phyloP scores from a whole-genome alignment of 2,329 filamentous ascomycete species.

The Botryotinia convoluta region DNA sequence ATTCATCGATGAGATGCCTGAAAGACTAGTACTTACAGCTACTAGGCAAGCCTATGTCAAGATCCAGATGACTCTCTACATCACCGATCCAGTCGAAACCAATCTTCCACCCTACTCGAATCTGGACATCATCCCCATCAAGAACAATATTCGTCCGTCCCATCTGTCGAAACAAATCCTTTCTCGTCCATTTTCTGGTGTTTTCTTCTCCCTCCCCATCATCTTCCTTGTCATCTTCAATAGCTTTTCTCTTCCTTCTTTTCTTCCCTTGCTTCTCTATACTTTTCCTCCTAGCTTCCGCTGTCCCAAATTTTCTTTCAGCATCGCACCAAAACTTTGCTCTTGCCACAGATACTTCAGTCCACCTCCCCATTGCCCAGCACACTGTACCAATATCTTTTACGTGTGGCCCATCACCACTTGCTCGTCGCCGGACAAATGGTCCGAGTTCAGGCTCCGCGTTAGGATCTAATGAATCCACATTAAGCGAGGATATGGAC shows the following conservation, averaged over 20 bases:
- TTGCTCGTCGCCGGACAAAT: conserved; percentile 42
- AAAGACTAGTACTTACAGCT: conserved; percentile 54
- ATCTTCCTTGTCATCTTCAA: conserved; percentile 38
- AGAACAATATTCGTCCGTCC: conserved; percentile 48
- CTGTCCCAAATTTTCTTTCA: conserved; percentile 46
- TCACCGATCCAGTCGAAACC: conserved; percentile 72
- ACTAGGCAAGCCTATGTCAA: conserved; percentile 55
- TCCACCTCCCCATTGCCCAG: conserved; percentile 70
- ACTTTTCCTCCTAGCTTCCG: conserved; percentile 34
- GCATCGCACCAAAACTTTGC: conserved; percentile 62
- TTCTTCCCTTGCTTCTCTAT: conserved; percentile 25
- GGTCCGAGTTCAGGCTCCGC: conserved; percentile 57
- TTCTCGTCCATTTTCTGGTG: conserved; percentile 38
- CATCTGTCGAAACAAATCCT: conserved; percentile 53
- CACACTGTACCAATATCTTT: conserved; percentile 58
- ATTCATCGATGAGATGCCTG: background rate
- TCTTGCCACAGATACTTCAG: conserved; percentile 57
- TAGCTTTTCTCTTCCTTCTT: conserved; percentile 30
- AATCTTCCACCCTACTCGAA: conserved; percentile 60
- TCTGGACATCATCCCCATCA: conserved; percentile 30
- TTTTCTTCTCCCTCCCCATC: conserved; percentile 27
- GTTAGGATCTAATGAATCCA: conserved; percentile 55
- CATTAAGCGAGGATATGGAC: conserved; percentile 50
- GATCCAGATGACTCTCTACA: conserved; percentile 56
- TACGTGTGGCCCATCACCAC: conserved; percentile 46